Evolutionary conservation across 805 yeast species (phyloP), one percentile per base, ranked within the genome.

Genomic region (Wickerhamomyces sydowiorum): DNA sequence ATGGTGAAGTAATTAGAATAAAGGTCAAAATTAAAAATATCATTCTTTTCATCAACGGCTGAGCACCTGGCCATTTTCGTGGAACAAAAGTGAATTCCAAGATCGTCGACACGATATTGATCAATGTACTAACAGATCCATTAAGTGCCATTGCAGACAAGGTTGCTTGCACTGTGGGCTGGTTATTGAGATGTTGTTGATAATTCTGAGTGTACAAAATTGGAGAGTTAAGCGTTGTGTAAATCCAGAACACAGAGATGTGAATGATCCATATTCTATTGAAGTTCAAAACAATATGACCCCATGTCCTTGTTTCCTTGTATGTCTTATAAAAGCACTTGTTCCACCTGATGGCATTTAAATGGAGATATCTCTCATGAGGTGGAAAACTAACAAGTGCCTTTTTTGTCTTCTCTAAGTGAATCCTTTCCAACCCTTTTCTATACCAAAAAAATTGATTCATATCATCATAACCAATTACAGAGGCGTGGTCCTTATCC

Each of bases 391-490:
- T 50, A 17, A 54, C 48, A 36, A 53, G 46, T 5, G 38, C 38
- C 9, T 21, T 46, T 36, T 69, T 69, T 7, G 72, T 67, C 34
- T 70, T 70, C 3, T 61, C 53, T 25, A 83, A 56, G 2, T 64
- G 62, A 17, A 88, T 70, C 39, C 72, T 70, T 47, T 77, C 78
- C 40, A 88, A 66, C 0, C 93, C 88, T 46, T 78, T 73, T 3
- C 78, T 70, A 51, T 83, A 80, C 96, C 96, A 88, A 56, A 88
- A 88, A 30, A 84, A 66, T 54, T 88, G 96, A 57, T 88, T 88
- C 60, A 88, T 80, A 60, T 88, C 96, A 64, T 88, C 96, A 60
- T 88, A 88, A 0, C 96, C 96, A 44, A 88, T 80, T 5, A 77
- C 76, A 22, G 74, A 64, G 14, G 77, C 70, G 56, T 88, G 91